Percentiles rank a stretch among this genome's conserved stretches.
Conservation (phyloP, 257 asterid genomes). For the Osmanthus fragrans region DNA sequence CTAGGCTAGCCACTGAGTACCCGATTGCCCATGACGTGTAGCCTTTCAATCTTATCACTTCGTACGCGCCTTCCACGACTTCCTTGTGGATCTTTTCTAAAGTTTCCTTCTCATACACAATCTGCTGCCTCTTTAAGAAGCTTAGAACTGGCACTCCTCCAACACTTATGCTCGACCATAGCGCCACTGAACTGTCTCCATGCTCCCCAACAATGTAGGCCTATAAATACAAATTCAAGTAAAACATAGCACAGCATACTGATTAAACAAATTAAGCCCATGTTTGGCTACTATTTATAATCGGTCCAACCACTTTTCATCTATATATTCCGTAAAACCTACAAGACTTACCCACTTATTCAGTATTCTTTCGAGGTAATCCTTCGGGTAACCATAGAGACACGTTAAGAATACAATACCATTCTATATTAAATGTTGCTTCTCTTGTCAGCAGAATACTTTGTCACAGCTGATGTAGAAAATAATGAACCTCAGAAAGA, state of each 20-base stretch:
- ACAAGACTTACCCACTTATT: no score
- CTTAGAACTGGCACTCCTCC: conserved; percentile 86
- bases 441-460: background rate
- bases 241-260: background rate
- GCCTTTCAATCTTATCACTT: conserved; percentile 78
- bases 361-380: background rate
- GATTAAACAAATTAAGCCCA: background rate
- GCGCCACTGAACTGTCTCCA: conserved; percentile 88
- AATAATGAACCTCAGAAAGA: background rate
- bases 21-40: conserved; percentile 98
- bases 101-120: conserved; percentile 67
- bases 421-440: background rate
- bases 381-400: background rate
- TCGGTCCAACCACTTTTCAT: background rate
- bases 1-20: conserved; percentile 78
- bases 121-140: conserved; percentile 65
- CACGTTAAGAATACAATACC: no score
- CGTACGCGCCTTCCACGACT: conserved; percentile 78
- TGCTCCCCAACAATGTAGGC: conserved; percentile 93
- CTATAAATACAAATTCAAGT: conserved; percentile 27
- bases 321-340: background rate
- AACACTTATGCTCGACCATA: conserved; percentile 90
- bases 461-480: background rate
- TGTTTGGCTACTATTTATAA: no score
- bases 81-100: conserved; percentile 66